Percentiles rank a stretch among this genome's conserved stretches.
These are phyloP conservation scores for Leccinum disarticulatum DNA, from an alignment of 768 basidiomycete genomes.

Conservation along the genomic window DNA sequence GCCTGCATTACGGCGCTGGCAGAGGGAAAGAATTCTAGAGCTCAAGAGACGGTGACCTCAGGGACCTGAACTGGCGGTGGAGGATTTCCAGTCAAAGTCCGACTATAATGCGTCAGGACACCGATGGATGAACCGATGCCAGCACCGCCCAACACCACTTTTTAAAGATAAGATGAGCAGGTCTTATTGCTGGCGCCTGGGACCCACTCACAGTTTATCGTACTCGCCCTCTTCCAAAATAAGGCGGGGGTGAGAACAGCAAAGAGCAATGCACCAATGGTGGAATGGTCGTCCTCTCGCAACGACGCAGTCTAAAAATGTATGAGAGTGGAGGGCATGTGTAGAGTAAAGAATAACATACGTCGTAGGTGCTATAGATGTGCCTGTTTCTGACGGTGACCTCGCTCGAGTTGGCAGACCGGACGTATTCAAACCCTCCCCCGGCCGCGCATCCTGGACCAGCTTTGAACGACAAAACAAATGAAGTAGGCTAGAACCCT, in stretches of 20 bases:
- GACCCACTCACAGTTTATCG: conserved; percentile 54
- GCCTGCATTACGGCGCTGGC: background rate
- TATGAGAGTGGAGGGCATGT: conserved; percentile 1
- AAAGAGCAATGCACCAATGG: conserved; percentile 66
- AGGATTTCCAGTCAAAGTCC: conserved; percentile 54
- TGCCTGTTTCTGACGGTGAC: conserved; percentile 50
- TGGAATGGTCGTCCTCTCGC: conserved; percentile 71
- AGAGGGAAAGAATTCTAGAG: background rate
- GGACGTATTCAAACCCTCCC: conserved; percentile 59
- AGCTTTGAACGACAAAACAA: background rate
- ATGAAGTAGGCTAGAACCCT: background rate
- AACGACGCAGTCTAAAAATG: conserved; percentile 50
- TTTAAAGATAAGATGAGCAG: background rate
- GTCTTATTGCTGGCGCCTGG: background rate
- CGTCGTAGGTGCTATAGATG: conserved; percentile 57
- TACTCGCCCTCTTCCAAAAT: conserved; percentile 67
- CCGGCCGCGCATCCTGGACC: conserved; percentile 40
- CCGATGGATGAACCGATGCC: conserved; percentile 65
- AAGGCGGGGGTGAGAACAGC: conserved; percentile 66
- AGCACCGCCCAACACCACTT: conserved; percentile 73
- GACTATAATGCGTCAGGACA: conserved; percentile 53
- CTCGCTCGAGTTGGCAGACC: conserved; percentile 54
- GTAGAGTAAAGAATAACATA: conserved; percentile 30
- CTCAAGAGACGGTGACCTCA: conserved; percentile 22
- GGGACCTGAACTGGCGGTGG: conserved; percentile 42